Percentiles rank a stretch among this genome's conserved stretches.
These are phyloP conservation scores for Karstenula rhodostoma DNA, from an alignment of 2,329 filamentous ascomycete genomes.

Conservation along the genomic window DNA sequence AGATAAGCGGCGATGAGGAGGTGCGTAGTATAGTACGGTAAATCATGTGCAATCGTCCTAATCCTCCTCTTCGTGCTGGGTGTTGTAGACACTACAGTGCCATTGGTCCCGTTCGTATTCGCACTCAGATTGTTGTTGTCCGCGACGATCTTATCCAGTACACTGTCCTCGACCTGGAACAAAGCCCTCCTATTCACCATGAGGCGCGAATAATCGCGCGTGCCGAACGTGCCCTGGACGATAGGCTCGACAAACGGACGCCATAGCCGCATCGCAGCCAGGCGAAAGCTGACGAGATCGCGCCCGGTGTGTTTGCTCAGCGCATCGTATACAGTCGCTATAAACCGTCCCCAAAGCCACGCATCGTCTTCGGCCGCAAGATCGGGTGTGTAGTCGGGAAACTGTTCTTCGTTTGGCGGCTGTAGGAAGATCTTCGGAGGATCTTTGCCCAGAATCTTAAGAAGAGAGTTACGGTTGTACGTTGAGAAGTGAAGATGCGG, in stretches of 20 bases:
- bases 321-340: conserved; percentile 85
- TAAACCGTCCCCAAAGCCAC: conserved; percentile 82
- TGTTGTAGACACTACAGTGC: conserved; percentile 7
- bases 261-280: conserved; percentile 80
- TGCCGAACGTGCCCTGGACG: conserved; percentile 73
- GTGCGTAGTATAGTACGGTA: conserved; percentile 77
- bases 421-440: conserved; percentile 58
- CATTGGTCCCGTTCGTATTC: background rate
- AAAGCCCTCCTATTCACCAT: conserved; percentile 74
- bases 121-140: conserved; percentile 6
- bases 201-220: conserved; percentile 84
- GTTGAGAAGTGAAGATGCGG: conserved; percentile 84
- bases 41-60: conserved; percentile 50
- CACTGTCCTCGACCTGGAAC: conserved; percentile 75
- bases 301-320: conserved; percentile 81
- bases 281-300: conserved; percentile 76
- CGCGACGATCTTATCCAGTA: conserved; percentile 68
- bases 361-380: conserved; percentile 64
- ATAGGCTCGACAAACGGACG: conserved; percentile 83
- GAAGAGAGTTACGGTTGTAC: conserved; percentile 82
- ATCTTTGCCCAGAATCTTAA: conserved; percentile 71
- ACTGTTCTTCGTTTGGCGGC: conserved; percentile 50
- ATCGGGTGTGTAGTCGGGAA: conserved; percentile 55
- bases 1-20: conserved; percentile 81
- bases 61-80: conserved; percentile 25